Evolutionary conservation across 2,329 filamentous ascomycete species (phyloP).

Genomic region (Diplodia intermedia): DNA sequence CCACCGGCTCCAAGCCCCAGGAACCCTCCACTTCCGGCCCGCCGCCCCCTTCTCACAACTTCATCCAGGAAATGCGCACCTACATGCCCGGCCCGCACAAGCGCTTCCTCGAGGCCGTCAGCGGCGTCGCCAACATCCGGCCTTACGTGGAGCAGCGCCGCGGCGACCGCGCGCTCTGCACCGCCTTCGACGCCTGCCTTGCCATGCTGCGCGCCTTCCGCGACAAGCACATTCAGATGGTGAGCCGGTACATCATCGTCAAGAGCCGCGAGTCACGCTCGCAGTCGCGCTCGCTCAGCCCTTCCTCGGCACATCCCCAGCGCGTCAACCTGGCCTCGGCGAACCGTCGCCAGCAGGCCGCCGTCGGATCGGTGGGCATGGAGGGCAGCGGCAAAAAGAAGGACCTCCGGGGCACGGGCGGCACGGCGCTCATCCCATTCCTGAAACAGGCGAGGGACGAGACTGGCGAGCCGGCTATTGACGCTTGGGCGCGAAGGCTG

Average conservation of each 20-base stretch:
- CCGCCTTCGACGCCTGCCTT: conserved; percentile 91
- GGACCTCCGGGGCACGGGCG: conserved; percentile 86
- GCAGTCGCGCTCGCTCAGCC: conserved; percentile 61
- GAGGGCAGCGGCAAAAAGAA: conserved; percentile 21
- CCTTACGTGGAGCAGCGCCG: conserved; percentile 73
- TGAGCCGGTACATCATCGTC: conserved; percentile 92
- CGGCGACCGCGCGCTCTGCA: conserved; percentile 69
- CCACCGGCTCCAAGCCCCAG: conserved; percentile 74
- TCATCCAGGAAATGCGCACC: conserved; percentile 93
- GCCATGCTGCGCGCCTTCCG: conserved; percentile 78
- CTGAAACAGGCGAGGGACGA: conserved; percentile 96
- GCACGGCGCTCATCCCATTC: conserved; percentile 92
- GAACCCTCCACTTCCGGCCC: conserved; percentile 32
- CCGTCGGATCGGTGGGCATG: conserved; percentile 35
- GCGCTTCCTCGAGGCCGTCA: conserved; percentile 83
- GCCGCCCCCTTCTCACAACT: conserved; percentile 73
- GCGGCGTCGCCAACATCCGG: conserved; percentile 83
- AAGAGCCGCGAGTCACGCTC: conserved; percentile 76
- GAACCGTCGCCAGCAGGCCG: conserved; percentile 35
- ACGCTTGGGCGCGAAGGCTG: conserved; percentile 66
- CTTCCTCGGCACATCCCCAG: conserved; percentile 51
- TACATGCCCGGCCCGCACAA: conserved; percentile 97
- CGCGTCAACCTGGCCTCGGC: conserved; percentile 69
- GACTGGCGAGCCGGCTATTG: conserved; percentile 88
- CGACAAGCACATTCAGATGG: conserved; percentile 95